These are phyloP conservation scores for Elaphomyces granulatus DNA, from an alignment of 495 filamentous ascomycete genomes.

Conservation along the genomic window DNA sequence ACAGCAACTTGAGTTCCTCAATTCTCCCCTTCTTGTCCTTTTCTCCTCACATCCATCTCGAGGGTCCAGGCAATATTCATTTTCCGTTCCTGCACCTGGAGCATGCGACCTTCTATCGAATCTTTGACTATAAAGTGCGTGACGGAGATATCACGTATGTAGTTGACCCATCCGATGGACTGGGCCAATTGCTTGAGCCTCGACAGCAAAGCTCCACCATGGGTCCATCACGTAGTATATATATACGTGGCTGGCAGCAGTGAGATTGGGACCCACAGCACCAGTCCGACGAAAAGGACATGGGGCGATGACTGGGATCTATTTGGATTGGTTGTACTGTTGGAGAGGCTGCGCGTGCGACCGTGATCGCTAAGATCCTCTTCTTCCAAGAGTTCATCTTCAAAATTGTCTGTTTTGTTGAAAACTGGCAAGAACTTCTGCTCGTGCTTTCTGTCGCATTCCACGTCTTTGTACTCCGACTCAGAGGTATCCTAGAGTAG, in stretches of 20 bases:
- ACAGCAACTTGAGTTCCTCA: conserved; percentile 84
- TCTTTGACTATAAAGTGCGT: conserved; percentile 75
- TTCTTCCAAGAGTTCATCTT: conserved; percentile 22
- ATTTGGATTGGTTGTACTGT: background rate
- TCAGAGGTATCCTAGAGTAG: too few species aligned
- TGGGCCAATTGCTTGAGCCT: conserved; percentile 94
- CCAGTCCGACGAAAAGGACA: conserved; percentile 78
- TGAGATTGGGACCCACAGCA: conserved; percentile 88
- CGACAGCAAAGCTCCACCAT: conserved; percentile 96
- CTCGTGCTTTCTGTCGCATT: conserved; percentile 72
- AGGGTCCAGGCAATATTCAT: conserved; percentile 73
- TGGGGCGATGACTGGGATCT: conserved; percentile 36
- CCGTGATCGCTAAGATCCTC: conserved; percentile 10
- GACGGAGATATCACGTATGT: conserved; percentile 66
- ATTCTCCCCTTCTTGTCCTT: conserved; percentile 71
- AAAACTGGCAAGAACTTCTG: conserved; percentile 64
- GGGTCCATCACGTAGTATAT: conserved; percentile 99
- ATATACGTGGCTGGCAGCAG: conserved; percentile 69
- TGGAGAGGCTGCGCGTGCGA: conserved; percentile 1
- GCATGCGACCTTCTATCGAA: conserved; percentile 89
- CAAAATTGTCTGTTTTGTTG: conserved; percentile 28
- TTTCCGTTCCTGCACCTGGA: conserved; percentile 87
- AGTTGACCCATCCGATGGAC: conserved; percentile 98
- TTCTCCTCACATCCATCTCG: conserved; percentile 52
- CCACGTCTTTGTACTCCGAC: too few species aligned